These are phyloP conservation scores for Verticillium zaregamsianum DNA, from an alignment of 2,329 filamentous ascomycete genomes.

Conservation along the genomic window DNA sequence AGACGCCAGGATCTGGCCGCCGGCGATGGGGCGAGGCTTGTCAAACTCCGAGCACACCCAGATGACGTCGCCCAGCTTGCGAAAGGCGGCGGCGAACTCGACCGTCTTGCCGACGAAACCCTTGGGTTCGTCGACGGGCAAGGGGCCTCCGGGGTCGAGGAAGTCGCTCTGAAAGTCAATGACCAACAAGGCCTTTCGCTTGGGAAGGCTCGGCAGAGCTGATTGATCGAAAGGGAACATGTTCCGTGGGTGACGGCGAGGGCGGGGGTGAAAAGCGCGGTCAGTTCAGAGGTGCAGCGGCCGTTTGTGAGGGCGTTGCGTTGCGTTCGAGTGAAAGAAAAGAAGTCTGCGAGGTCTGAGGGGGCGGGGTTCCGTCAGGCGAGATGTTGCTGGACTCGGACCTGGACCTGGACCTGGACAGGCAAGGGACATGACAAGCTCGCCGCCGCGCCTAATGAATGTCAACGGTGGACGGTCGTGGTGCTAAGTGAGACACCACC, in stretches of 20 bases:
- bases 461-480: background rate
- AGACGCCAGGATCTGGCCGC: slow-evolving; percentile 44
- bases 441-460: background rate
- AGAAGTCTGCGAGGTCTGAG: background rate
- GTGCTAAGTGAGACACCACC: background rate
- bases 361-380: background rate
- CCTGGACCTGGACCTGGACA: background rate
- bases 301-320: background rate
- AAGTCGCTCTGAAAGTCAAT: slow-evolving; percentile 94
- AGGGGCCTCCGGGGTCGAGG: slow-evolving; percentile 59
- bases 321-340: background rate
- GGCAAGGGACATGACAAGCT: background rate
- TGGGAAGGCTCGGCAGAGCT: slow-evolving; percentile 51
- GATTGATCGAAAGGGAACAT: slow-evolving; percentile 56
- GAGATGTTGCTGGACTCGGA: background rate
- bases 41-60: slow-evolving; percentile 81
- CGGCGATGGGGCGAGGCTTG: slow-evolving; percentile 52
- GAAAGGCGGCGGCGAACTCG: slow-evolving; percentile 67
- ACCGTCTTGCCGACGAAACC: slow-evolving; percentile 66
- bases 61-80: slow-evolving; percentile 66
- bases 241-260: background rate
- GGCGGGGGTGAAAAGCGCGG: background rate
- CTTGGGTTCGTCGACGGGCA: slow-evolving; percentile 60
- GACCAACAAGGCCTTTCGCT: slow-evolving; percentile 69
- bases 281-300: background rate